These are phyloP conservation scores for Waitea zeae DNA, from an alignment of 1,284 basidiomycete genomes.

Conservation along the genomic window DNA sequence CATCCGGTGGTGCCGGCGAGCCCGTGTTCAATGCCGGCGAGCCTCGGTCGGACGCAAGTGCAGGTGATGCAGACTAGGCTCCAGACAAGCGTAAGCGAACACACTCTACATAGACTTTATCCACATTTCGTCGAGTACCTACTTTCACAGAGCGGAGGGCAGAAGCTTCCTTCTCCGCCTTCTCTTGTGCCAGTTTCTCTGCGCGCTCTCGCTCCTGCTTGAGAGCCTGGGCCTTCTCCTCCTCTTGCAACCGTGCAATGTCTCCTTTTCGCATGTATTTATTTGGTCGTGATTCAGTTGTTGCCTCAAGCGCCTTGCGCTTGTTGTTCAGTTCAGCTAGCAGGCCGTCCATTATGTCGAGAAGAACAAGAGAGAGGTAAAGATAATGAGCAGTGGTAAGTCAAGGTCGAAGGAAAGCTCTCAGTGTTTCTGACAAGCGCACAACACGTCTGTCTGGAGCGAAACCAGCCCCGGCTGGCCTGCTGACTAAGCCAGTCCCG, in stretches of 20 bases:
- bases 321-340: constrained; percentile 81
- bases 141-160: constrained; percentile 22
- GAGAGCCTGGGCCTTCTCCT: constrained; percentile 42
- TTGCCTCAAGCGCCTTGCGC: constrained; percentile 51
- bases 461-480: too few species aligned
- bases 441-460: too few species aligned
- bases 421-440: too few species aligned
- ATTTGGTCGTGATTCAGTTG: constrained; percentile 25
- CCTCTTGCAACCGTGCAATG: constrained; percentile 51
- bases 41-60: too few species aligned
- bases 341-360: constrained; percentile 68
- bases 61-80: too few species aligned
- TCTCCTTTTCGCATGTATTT: constrained; percentile 87
- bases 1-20: constrained; percentile 7
- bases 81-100: constrained; percentile 12
- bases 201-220: constrained; percentile 28
- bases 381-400: too few species aligned
- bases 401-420: too few species aligned
- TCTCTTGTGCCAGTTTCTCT: constrained; percentile 15
- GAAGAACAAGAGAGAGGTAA: too few species aligned
- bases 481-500: too few species aligned
- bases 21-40: constrained; percentile 5
- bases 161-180: constrained; percentile 13
- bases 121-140: constrained; percentile 12
- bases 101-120: not conserved